Base-by-base conservation (phyloP, 768 basidiomycete species). In the Cystobasidium onofrii region DNA sequence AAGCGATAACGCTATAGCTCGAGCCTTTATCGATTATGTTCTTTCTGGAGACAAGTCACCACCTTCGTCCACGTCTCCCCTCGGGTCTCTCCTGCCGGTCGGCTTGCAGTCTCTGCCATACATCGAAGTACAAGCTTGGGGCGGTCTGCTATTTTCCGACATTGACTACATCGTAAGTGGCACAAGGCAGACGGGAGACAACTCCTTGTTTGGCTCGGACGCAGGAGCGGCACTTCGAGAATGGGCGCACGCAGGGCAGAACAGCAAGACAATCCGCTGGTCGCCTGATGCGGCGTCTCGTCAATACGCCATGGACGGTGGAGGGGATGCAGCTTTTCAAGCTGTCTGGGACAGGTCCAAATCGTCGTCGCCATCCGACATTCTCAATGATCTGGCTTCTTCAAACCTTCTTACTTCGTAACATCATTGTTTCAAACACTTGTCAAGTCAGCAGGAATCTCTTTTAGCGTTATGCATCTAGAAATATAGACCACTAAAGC, bases 201-300 rank as follows among this genome's bases (percentile, higher is more conserved):
- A 55, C 23, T 7, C 23, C 3, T 20, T 71, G 4, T 71, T 71
- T 25, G 69, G 54, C 9, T 34, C 69, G 9, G 31, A 34, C 15
- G 33, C 34, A 9, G 69, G 69, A 13, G 20, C 54, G 33, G 50
- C 17, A 18, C 31, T 71, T 31, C 69, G 69, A 1, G 36, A 60
- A 4, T 71, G 69, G 69, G 52, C 52, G 20, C 69, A 71, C 27
- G 10, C 25, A 27, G 34, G 34, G n/a, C n/a, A 36, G 13, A 36
- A 18, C 7, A 67, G 46, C 27, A 71, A 71, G 55, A 54, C 69
- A 20, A 71, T 71, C 2, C 50, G 69, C 34, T 71, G 69, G 69
- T 2, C 54, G 12, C 39, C n/a, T 15, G 34, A 23, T n/a, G 69
- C 69, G 15, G 41, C 69, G n/a, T 34, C 33, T n/a, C 6, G 27